A percentile compares a stretch with the other conserved stretches of the same genome.
Evolutionary conservation across 129 eudicot species (phyloP).

Genomic region (Pseudognaphalium luteoalbum): DNA sequence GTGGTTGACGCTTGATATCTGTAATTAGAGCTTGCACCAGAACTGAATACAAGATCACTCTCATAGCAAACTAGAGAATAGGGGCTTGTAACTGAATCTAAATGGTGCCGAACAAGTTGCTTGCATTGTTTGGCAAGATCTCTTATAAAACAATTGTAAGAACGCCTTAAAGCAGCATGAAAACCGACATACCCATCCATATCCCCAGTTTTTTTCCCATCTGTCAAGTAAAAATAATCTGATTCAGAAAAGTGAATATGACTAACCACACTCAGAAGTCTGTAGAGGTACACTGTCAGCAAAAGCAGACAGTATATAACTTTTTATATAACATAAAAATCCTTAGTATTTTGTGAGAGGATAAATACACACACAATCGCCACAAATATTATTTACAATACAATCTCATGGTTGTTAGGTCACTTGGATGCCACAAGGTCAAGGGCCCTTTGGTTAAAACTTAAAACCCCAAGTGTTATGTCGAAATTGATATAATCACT

Average conservation of each 20-base stretch:
- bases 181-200: slow-evolving; percentile 94
- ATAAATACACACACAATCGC: too few species aligned
- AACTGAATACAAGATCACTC: slow-evolving; percentile 37
- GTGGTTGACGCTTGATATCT: slow-evolving; percentile 42
- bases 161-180: slow-evolving; percentile 91
- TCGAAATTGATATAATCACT: not conserved
- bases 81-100: slow-evolving; percentile 96
- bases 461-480: not conserved
- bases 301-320: not conserved
- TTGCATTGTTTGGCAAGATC: slow-evolving; percentile 86
- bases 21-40: slow-evolving; percentile 39
- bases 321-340: not conserved
- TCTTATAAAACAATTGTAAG: slow-evolving; percentile 62
- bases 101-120: slow-evolving; percentile 84
- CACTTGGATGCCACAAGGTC: not conserved
- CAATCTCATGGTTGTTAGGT: not conserved
- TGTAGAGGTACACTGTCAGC: not conserved
- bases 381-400: too few species aligned
- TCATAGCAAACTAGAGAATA: slow-evolving; percentile 87
- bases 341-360: not conserved
- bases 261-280: not conserved
- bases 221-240: slow-evolving; percentile 35
- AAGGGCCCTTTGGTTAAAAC: not conserved
- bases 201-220: slow-evolving; percentile 66
- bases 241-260: not conserved